These are phyloP conservation scores for Dipteronia sinensis DNA, from an alignment of 345 rosid species.

Conservation along the genomic window DNA sequence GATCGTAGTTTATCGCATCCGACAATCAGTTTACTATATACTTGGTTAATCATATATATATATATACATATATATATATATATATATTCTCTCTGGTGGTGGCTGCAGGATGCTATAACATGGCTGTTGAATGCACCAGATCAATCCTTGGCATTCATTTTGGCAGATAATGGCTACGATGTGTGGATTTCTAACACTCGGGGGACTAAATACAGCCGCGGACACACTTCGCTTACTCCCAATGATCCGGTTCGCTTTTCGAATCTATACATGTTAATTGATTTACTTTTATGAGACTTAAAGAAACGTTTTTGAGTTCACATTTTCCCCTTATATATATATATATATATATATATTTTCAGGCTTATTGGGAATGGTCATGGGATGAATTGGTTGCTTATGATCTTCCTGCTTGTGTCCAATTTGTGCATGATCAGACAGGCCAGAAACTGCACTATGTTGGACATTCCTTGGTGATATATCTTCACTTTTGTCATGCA, in stretches of 20 bases:
- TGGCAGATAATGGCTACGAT: slow-evolving; percentile 53
- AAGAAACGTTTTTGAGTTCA: too few species aligned
- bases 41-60: too few species aligned
- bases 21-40: too few species aligned
- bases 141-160: slow-evolving; percentile 38
- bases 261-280: neutral
- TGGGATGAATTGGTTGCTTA: slow-evolving; percentile 55
- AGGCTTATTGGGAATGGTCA: slow-evolving; percentile 72
- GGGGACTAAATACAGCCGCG: slow-evolving; percentile 49
- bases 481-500: neutral
- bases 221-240: slow-evolving; percentile 37
- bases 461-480: slow-evolving; percentile 54
- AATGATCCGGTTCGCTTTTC: slow-evolving; percentile 20
- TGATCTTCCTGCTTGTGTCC: slow-evolving; percentile 54
- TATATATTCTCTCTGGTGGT: neutral
- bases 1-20: too few species aligned
- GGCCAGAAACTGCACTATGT: slow-evolving; percentile 52
- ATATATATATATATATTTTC: neutral
- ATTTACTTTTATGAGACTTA: neutral
- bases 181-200: slow-evolving; percentile 54
- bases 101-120: slow-evolving; percentile 47
- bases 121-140: slow-evolving; percentile 46
- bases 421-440: slow-evolving; percentile 40
- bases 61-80: neutral
- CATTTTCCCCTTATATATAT: neutral